Evolutionary conservation across 768 basidiomycete species (phyloP).

Genomic region (Russula sp.): DNA sequence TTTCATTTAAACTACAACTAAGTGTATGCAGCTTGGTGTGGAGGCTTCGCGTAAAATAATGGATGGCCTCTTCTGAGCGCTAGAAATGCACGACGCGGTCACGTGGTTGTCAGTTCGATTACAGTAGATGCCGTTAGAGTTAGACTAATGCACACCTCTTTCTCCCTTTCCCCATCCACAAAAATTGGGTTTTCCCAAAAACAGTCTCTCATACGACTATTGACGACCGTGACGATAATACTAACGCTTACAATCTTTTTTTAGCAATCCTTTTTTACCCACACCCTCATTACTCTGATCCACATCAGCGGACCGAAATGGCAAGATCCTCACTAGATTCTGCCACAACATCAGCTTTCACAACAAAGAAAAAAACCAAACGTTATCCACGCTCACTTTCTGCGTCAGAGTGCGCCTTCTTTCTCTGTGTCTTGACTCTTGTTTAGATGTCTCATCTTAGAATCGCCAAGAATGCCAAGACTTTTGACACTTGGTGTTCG

Average conservation of each 20-base stretch:
- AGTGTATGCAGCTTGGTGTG: constrained; percentile 67
- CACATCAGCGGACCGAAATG: constrained; percentile 3
- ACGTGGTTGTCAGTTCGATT: not conserved
- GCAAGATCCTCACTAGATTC: constrained; percentile 10
- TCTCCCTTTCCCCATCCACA: constrained; percentile 6
- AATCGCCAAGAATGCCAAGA: constrained; percentile 41
- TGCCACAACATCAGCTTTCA: not conserved
- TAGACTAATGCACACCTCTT: not conserved
- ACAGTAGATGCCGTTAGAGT: not conserved
- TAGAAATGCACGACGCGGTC: not conserved
- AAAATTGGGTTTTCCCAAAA: not conserved
- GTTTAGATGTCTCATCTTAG: constrained; percentile 25
- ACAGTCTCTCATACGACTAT: not conserved
- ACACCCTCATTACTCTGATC: constrained; percentile 1
- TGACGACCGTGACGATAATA: constrained; percentile 8
- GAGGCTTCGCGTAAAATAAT: constrained; percentile 81
- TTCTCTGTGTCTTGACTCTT: not conserved
- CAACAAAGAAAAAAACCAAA: not conserved
- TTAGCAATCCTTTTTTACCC: constrained; percentile 1
- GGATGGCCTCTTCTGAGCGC: constrained; percentile 51
- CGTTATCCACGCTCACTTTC: constrained; percentile 2
- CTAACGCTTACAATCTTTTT: constrained; percentile 9
- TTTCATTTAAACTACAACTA: not conserved
- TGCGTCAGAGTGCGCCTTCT: constrained; percentile 10
- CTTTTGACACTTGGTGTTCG: constrained; percentile 46